Base-by-base conservation (phyloP, 345 rosid species). In the Hibiscus trionum region DNA sequence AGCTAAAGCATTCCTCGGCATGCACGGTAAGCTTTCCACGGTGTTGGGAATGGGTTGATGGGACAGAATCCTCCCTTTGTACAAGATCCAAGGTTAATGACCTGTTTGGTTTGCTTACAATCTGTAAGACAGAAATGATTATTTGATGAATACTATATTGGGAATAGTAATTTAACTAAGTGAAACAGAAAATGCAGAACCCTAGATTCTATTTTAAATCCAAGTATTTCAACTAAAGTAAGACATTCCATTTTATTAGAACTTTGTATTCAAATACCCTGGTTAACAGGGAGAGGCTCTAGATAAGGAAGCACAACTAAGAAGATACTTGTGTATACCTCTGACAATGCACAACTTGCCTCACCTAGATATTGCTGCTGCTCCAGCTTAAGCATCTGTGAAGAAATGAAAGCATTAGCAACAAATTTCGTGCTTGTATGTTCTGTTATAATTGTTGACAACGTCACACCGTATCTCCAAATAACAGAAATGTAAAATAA, bases 1-100 rank as follows among this genome's bases (percentile, higher is more conserved):
- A 93, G 82, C 79, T 85, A 78, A 86, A 67, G 69, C 86, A 88
- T 81, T 93, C 98, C 86, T 91, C 98, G 49, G 94, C 97, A 82
- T 82, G 96, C 66, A 91, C 87, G 21, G 81, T 75, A 77, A 93
- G 88, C 79, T 86, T 90, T 31, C 97, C 97, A 75, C 64, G 7
- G 55, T 79, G 72, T 44, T 62, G 83, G 55, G 84, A 71, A 71
- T 29, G 72, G 56, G 80, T 72, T 55, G 86, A 75, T 57, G 86
- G 17, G 70, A 69, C 76, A 69, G 69, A 77, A 70, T 87, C 87
- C 77, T 85, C 93, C 78, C 82, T 85, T 70, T 29, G 79, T 59
- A 77, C 77, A 62, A 93, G 93, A 77, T 81, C 85, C 72, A 89
- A 74, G 77, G 82, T 85, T 74, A 85, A 71, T 17, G 85, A 74